Conservation (phyloP, 768 basidiomycete species). For the Suillus fuscotomentosus region DNA sequence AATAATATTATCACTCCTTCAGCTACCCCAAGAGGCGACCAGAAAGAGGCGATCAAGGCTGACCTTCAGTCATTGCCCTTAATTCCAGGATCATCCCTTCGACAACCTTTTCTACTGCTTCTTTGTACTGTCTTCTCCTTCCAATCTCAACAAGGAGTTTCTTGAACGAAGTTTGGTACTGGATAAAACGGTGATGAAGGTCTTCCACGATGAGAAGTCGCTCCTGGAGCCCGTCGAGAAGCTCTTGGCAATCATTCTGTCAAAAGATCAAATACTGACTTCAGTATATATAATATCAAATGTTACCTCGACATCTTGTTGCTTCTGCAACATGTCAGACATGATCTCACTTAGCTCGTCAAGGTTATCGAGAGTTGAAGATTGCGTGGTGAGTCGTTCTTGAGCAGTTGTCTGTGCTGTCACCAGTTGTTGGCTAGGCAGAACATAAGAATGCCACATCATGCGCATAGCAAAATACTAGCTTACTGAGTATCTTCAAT, state of each 20-base stretch:
- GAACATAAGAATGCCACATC: conserved; percentile 5
- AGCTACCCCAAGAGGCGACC: conserved; percentile 1
- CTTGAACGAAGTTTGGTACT: conserved; percentile 71
- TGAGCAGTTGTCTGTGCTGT: conserved; percentile 42
- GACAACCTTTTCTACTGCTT: conserved; percentile 63
- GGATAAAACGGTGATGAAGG: conserved; percentile 62
- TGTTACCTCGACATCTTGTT: conserved; percentile 66
- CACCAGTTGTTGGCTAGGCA: conserved; percentile 48
- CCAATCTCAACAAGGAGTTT: conserved; percentile 74
- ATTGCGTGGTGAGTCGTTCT: conserved; percentile 49
- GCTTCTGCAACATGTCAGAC: conserved; percentile 70
- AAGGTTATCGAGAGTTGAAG: conserved; percentile 55
- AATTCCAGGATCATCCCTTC: conserved; percentile 65
- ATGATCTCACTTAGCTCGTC: conserved; percentile 81
- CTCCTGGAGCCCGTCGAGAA: conserved; percentile 54
- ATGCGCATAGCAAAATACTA: conserved; percentile 1
- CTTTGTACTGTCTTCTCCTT: conserved; percentile 63
- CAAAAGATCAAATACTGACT: background rate
- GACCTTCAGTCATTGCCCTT: conserved; percentile 66
- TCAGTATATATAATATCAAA: background rate
- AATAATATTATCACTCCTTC: background rate
- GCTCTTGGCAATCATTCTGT: conserved; percentile 52
- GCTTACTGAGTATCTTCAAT: conserved; percentile 58
- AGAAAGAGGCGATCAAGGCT: conserved; percentile 6
- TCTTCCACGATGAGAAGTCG: conserved; percentile 62